phyloP scores from a whole-genome alignment of 2,329 filamentous ascomycete species.

The Calonectria honghensis region DNA sequence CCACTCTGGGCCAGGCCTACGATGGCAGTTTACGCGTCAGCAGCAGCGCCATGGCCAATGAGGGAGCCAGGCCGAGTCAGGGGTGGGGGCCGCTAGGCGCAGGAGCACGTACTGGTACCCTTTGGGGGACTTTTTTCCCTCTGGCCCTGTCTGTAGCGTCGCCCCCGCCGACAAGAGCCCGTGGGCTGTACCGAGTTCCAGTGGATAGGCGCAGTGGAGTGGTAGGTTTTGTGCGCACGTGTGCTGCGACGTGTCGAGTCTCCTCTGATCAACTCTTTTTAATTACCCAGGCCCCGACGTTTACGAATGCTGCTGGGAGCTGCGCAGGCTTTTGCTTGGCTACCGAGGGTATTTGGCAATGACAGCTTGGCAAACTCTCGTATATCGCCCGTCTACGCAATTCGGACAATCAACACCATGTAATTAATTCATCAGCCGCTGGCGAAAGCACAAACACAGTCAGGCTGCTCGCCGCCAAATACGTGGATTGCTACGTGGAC shows the following conservation, averaged over 20 bases:
- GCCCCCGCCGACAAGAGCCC: conserved; percentile 8
- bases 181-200: conserved; percentile 17
- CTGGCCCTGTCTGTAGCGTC: conserved; percentile 2
- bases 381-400: conserved; percentile 32
- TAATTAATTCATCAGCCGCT: conserved; percentile 15
- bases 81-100: conserved; percentile 54
- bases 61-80: conserved; percentile 38
- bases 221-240: conserved; percentile 23
- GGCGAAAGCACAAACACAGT: conserved; percentile 7
- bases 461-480: conserved; percentile 21
- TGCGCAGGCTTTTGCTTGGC: conserved; percentile 15
- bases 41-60: conserved; percentile 57
- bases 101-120: conserved; percentile 53
- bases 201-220: conserved; percentile 18
- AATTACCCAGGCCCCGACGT: conserved; percentile 39
- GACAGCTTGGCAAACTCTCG: conserved; percentile 28
- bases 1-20: conserved; percentile 54
- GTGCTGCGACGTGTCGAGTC: conserved; percentile 32
- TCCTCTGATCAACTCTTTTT: conserved; percentile 37
- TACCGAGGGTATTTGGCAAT: conserved; percentile 12
- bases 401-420: conserved; percentile 10
- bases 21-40: conserved; percentile 64
- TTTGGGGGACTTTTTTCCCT: conserved; percentile 33
- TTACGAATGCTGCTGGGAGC: conserved; percentile 34
- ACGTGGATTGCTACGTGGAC: conserved; percentile 38